These are phyloP conservation scores for Chlamydomonas incerta DNA, from an alignment of 139 green algal species.

Conservation along the genomic window DNA sequence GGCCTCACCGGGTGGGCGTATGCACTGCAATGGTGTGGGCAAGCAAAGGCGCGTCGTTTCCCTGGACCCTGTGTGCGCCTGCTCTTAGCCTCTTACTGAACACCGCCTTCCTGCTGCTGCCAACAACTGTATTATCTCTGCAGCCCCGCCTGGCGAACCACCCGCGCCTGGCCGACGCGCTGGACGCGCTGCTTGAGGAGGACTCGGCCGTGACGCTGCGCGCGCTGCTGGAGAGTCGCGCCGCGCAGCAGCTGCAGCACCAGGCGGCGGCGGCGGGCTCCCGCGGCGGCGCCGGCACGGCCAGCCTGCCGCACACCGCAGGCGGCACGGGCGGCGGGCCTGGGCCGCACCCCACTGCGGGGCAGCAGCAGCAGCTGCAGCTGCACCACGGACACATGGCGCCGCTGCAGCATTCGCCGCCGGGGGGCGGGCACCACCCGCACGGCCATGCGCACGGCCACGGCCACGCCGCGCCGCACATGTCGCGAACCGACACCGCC, in stretches of 20 bases:
- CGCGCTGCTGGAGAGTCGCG: constrained; percentile 23
- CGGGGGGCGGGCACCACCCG: no score
- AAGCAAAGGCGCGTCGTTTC: no score
- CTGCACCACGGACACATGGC: no score
- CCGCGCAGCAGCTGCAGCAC: not conserved
- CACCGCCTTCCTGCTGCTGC: not conserved
- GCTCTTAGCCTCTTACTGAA: not conserved
- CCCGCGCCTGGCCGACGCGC: constrained; percentile 23
- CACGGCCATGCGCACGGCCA: not conserved
- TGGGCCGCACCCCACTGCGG: no score
- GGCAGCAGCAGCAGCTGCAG: no score
- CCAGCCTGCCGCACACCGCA: no score
- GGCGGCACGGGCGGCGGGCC: not conserved
- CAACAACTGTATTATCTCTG: no score
- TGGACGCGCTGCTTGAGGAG: constrained; percentile 38
- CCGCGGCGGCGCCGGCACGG: no score
- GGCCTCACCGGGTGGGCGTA: no score
- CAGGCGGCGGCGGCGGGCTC: not conserved
- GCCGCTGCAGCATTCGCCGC: no score
- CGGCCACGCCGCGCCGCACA: not conserved
- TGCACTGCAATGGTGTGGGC: no score
- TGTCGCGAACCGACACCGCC: not conserved
- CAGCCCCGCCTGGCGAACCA: constrained; percentile 38
- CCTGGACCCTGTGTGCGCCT: no score
- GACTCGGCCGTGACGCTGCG: constrained; percentile 29